Evolutionary conservation across 2,329 filamentous ascomycete species (phyloP), one percentile per base, ranked within the genome.

Genomic region (Colletotrichum tropicale): DNA sequence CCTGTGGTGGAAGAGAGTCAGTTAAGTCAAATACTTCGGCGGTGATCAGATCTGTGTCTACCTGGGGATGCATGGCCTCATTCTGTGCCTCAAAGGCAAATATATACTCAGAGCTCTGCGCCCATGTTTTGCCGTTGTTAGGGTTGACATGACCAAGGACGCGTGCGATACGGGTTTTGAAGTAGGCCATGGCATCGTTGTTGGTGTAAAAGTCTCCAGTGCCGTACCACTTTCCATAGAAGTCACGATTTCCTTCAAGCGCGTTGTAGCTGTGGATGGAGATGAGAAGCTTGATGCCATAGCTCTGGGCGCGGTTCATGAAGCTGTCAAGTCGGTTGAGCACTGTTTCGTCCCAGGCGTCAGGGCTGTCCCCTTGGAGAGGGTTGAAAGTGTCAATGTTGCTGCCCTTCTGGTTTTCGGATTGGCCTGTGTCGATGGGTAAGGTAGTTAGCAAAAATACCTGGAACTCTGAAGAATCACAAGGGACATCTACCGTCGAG

Each of bases 61-160:
- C 77, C 66, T 78, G 69, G 3, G 38, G 67, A 15, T 80, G 77
- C 78, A 80, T 78, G 6, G 77, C 79, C 36, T 80, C 77, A 6
- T 80, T 80, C 13, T 80, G 78, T 6, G 78, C 78, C 38, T 80
- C 77, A 21, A 80, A 80, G 4, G 77, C 78, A 67, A 79, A 80
- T 8, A 79, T 80, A 8, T 80, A 80, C 38, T 80, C 78, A 1
- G 77, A 76, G 64, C 76, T 80, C 56, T 79, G 56, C 2, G 43
- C 38, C 78, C 76, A 80, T 0, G 73, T 58, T 38, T 78, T 79
- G 8, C 74, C 73, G n/a, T 71, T 80, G 15, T 75, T 56, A 4
- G 36, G 61, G 16, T 55, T 78, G 6, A 77, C 75, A 55, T 77
- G 75, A n/a, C 62, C 52, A 55, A 78, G 56, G 10, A 77, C 68